Percentiles rank a stretch among this genome's conserved stretches.
phyloP scores from a whole-genome alignment of 2,329 filamentous ascomycete genomes.

The Penicillium psychrosexuale region DNA sequence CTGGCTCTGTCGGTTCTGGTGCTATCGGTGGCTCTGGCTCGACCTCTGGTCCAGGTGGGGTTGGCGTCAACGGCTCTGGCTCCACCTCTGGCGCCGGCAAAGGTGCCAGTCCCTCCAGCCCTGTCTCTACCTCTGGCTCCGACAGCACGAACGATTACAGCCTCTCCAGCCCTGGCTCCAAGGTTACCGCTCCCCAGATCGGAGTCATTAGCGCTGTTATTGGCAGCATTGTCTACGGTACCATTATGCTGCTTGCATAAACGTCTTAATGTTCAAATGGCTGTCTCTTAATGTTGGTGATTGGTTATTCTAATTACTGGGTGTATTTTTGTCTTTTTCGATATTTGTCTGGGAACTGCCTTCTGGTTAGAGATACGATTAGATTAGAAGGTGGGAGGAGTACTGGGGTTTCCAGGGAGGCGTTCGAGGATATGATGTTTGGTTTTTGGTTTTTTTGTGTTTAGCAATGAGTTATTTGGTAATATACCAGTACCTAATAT shows the following conservation, averaged over 20 bases:
- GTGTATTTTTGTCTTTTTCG: not conserved
- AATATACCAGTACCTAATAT: slow-evolving; percentile 16
- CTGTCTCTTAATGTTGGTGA: slow-evolving; percentile 12
- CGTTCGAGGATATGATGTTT: slow-evolving; percentile 13
- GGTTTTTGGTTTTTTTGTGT: not conserved
- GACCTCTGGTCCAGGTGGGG: not conserved
- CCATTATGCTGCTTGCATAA: slow-evolving; percentile 28
- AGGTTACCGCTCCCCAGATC: slow-evolving; percentile 22
- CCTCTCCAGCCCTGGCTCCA: slow-evolving; percentile 28
- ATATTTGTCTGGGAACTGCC: not conserved
- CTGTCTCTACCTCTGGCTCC: slow-evolving; percentile 3
- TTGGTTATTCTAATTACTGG: not conserved
- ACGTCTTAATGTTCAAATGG: slow-evolving; percentile 5
- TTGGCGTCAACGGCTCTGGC: slow-evolving; percentile 6
- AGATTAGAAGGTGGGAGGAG: not conserved
- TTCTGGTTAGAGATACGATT: slow-evolving; percentile 6
- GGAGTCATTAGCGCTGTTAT: slow-evolving; percentile 4
- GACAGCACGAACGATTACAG: slow-evolving; percentile 19
- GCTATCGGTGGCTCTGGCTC: slow-evolving; percentile 3
- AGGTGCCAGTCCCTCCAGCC: not conserved
- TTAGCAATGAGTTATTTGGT: not conserved
- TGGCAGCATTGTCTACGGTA: slow-evolving; percentile 13
- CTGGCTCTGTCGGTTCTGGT: too few species aligned
- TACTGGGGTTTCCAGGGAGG: slow-evolving; percentile 5
- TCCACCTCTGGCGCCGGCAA: not conserved